Conservation (phyloP, 2,329 filamentous ascomycete genomes). For the Xylariaceae sp. region DNA sequence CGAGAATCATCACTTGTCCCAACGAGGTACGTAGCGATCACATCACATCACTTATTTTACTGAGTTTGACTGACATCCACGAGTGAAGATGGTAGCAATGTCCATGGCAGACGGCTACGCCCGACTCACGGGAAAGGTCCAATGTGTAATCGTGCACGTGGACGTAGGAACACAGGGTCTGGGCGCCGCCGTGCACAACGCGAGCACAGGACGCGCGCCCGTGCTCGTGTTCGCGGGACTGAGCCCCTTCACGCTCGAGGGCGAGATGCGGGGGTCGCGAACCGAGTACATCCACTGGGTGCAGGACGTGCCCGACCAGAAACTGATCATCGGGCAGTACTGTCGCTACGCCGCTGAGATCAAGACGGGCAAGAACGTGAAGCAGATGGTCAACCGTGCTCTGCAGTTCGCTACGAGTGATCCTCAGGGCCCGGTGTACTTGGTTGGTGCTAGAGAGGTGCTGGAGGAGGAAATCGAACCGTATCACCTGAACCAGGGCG, state of each 20-base stretch:
- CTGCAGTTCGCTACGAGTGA: constrained; percentile 76
- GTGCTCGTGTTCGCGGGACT: constrained; percentile 76
- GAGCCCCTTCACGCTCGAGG: constrained; percentile 72
- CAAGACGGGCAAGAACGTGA: constrained; percentile 79
- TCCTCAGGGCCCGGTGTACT: constrained; percentile 75
- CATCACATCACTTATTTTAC: not conserved
- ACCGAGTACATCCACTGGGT: constrained; percentile 88
- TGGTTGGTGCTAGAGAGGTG: constrained; percentile 73
- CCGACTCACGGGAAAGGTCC: constrained; percentile 65
- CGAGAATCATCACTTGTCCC: constrained; percentile 72
- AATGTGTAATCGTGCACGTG: constrained; percentile 76
- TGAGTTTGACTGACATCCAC: not conserved
- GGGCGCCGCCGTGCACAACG: constrained; percentile 75
- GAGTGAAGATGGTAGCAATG: constrained; percentile 69
- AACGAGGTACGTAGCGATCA: constrained; percentile 57
- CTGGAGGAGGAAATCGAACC: constrained; percentile 82
- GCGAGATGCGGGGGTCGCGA: constrained; percentile 70
- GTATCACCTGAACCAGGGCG: constrained; percentile 62
- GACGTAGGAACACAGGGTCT: constrained; percentile 79
- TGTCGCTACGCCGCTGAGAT: constrained; percentile 81
- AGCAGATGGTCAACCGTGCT: constrained; percentile 84
- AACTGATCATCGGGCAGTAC: constrained; percentile 76
- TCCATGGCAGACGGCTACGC: constrained; percentile 83
- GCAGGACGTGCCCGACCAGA: constrained; percentile 79
- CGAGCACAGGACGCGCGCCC: constrained; percentile 68